A percentile compares a stretch with the other conserved stretches of the same genome.
phyloP scores from a whole-genome alignment of 768 basidiomycete species.

The Russula vinacea region DNA sequence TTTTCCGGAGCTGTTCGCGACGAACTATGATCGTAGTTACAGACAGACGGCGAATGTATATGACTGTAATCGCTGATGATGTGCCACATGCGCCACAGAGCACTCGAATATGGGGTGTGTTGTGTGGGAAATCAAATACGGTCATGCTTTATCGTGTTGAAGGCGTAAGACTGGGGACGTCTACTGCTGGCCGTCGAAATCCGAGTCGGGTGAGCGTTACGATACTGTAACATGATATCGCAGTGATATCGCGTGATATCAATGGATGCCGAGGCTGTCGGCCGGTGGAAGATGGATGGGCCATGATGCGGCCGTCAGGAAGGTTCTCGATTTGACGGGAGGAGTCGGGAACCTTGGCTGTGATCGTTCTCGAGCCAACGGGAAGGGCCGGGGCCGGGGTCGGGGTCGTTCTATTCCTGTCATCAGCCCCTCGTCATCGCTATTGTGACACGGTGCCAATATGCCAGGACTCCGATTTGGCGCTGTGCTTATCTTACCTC shows the following conservation, averaged over 20 bases:
- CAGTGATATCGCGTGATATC: too few relatives aligned
- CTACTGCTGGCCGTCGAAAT: too few relatives aligned
- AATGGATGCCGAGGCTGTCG: neutral
- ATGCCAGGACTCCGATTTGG: neutral
- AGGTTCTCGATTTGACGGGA: constrained; percentile 1
- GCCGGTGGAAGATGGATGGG: neutral
- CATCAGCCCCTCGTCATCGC: neutral
- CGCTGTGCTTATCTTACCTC: neutral
- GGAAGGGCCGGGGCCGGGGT: neutral
- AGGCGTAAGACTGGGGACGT: too few relatives aligned
- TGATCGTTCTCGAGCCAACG: neutral
- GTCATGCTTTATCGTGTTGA: neutral
- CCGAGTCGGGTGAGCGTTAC: too few relatives aligned
- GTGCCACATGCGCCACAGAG: neutral
- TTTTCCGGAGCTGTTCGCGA: constrained; percentile 5
- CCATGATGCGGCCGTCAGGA: neutral
- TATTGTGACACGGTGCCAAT: neutral
- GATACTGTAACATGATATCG: too few relatives aligned
- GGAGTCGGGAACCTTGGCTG: neutral
- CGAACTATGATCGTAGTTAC: constrained; percentile 9
- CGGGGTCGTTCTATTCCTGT: neutral
- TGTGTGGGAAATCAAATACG: neutral
- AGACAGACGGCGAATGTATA: neutral
- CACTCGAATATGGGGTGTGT: neutral
- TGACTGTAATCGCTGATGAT: neutral